Base-by-base conservation (phyloP, 2,329 filamentous ascomycete species). In the Fusarium devonianum region DNA sequence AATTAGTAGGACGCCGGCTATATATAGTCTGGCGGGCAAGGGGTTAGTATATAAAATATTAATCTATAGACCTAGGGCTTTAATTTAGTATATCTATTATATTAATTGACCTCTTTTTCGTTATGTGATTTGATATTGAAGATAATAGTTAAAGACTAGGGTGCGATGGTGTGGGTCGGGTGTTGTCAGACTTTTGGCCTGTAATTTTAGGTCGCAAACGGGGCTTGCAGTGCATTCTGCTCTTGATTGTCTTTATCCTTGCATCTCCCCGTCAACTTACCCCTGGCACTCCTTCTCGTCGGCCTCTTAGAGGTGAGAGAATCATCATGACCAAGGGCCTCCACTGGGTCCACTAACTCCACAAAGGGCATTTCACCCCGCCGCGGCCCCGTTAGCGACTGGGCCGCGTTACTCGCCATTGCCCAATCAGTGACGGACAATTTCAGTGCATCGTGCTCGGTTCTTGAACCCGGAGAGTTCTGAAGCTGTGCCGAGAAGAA, bases 281-380 rank as follows among this genome's bases (percentile, higher is more conserved):
- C 23, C 38, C 8, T 11, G 12, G 18, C 22, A 5, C 17, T 30
- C 29, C 12, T 19, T 14, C 13, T 45, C 14, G 22, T 30, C 28
- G 28, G 29, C 63, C 63, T 65, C 60, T 65, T 39, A 64, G 29
- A 53, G 12, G 26, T 14, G 26, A 47, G 46, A 34, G 49, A 64
- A 61, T 58, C 38, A 19, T 32, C 41, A 64, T 65, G 62, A 65
- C 63, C 48, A 64, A 63, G 41, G 13, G 28, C 45, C 42, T 13
- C 58, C 58, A 56, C 60, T 26, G 47, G 32, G 38, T 48, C 58
- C 62, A 55, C 48, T 21, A 18, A 23, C 44, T 49, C 55, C 60
- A 55, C 59, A 45, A n/a, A 53, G 42, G 34, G 41, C 49, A 47
- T 44, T 43, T 46, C 36, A 44, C 61, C 60, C 59, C 55, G 44